Conservation (phyloP, 371 early-diverging fungal genomes). For the Mortierella sp. region DNA sequence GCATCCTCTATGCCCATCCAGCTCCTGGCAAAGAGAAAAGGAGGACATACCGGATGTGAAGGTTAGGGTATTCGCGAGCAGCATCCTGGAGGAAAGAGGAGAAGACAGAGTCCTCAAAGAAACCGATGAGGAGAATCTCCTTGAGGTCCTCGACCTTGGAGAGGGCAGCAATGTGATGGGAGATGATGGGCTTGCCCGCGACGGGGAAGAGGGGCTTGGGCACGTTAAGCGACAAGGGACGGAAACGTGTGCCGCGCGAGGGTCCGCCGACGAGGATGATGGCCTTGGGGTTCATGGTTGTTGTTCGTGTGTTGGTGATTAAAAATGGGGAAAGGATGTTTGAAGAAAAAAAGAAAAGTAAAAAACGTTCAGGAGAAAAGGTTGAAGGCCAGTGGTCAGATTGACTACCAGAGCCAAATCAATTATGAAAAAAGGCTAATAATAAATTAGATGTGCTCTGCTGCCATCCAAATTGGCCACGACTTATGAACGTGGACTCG, state of each 20-base stretch:
- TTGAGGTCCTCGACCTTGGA: constrained; percentile 88
- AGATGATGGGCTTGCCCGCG: constrained; percentile 95
- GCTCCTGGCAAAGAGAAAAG: not conserved
- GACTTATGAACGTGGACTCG: not conserved
- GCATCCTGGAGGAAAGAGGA: constrained; percentile 87
- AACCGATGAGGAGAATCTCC: constrained; percentile 95
- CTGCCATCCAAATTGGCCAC: not conserved
- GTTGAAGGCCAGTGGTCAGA: not conserved
- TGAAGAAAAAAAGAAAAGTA: not conserved
- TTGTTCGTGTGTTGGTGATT: not conserved
- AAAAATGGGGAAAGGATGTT: not conserved
- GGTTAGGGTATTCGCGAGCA: constrained; percentile 84
- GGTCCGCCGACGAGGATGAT: constrained; percentile 98
- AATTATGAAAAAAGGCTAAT: not conserved
- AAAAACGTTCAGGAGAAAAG: not conserved
- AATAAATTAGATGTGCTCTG: not conserved
- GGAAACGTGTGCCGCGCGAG: constrained; percentile 96
- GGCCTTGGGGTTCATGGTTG: constrained; percentile 75
- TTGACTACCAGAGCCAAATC: not conserved
- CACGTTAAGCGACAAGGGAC: constrained; percentile 94
- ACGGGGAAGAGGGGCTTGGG: constrained; percentile 99
- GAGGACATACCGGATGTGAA: constrained; percentile 82
- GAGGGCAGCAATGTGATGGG: constrained; percentile 94
- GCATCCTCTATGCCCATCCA: not conserved
- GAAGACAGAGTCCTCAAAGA: constrained; percentile 96